Evolutionary conservation across 2,329 filamentous ascomycete genomes (phyloP).

Genomic region (Gnomoniopsis sp.): DNA sequence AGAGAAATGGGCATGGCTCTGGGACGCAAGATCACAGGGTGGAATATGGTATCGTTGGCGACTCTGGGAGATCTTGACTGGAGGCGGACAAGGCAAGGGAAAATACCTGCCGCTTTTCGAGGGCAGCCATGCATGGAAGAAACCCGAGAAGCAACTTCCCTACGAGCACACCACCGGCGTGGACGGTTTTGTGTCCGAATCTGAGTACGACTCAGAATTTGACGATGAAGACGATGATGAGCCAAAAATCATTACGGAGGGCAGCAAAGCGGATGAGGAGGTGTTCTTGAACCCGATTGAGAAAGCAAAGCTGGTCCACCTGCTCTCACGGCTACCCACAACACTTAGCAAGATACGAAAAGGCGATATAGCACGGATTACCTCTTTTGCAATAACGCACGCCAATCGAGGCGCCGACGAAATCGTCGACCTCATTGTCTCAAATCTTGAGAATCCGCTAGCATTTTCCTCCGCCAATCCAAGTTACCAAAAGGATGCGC

Average conservation of each 20-base stretch:
- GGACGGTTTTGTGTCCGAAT: constrained; percentile 77
- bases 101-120: constrained; percentile 70
- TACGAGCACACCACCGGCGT: constrained; percentile 78
- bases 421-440: constrained; percentile 82
- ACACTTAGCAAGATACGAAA: constrained; percentile 71
- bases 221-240: constrained; percentile 71
- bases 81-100: constrained; percentile 44
- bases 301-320: constrained; percentile 78
- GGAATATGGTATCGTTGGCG: constrained; percentile 93
- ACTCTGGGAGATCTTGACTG: constrained; percentile 81
- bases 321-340: constrained; percentile 79
- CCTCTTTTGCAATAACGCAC: constrained; percentile 85
- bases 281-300: constrained; percentile 77
- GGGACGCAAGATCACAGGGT: constrained; percentile 74
- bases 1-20: constrained; percentile 92
- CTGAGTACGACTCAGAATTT: constrained; percentile 83
- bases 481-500: constrained; percentile 39
- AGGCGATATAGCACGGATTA: constrained; percentile 82
- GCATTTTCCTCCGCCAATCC: constrained; percentile 69
- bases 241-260: constrained; percentile 39
- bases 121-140: constrained; percentile 71
- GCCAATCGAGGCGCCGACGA: constrained; percentile 83
- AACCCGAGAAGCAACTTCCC: constrained; percentile 67
- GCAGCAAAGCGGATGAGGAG: constrained; percentile 40
- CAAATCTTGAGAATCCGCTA: constrained; percentile 77